Base-by-base conservation (phyloP, 1,139 yeast genomes). In the Yamadazyma spencermartinsiae region DNA sequence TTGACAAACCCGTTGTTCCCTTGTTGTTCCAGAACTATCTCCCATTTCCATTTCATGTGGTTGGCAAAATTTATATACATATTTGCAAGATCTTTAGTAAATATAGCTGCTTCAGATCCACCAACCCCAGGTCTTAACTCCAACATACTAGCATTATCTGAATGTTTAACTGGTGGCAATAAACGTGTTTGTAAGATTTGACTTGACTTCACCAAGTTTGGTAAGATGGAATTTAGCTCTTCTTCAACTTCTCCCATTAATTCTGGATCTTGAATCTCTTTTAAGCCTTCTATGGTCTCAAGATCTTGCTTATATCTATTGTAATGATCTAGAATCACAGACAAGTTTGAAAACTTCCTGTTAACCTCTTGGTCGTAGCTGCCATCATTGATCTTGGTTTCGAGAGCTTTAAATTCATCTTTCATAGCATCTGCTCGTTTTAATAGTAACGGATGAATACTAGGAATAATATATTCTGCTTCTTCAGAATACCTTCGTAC, bases 81-180 rank as follows among this genome's bases (percentile, higher is more conserved):
- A 41, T 75, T 72, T 46, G 89, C 61, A 44, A 92, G 64, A 56
- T 94, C 95, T 34, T 74, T 76, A 0, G 98, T 79, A 59, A 92
- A 92, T 6, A 92, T 73, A 57, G 84, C 80, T 0, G 98, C 98
- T 54, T 92, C 99, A 5, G 82, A 77, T 2, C 99, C 99, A 11
- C 99, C 98, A 1, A 92, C 90, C 2, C 99, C 98, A 0, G 98
- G 97, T 40, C 98, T 72, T 19, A 92, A 61, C 59, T 92, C 99
- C 14, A 92, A 52, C 11, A 92, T 70, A 36, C 96, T 84, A 1
- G 95, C 81, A 43, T 78, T 80, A 39, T 86, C 95, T 3, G 84
- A 76, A 56, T 86, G 86, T 35, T 82, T 81, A 46, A 86, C 82
- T 3, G 86, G 79, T 1, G 98, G 97, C 24, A 89, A 65, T 10